A percentile compares a stretch with the other conserved stretches of the same genome.
These are phyloP conservation scores for Vanrija humicola DNA, from an alignment of 1,284 basidiomycete genomes.

Conservation along the genomic window DNA sequence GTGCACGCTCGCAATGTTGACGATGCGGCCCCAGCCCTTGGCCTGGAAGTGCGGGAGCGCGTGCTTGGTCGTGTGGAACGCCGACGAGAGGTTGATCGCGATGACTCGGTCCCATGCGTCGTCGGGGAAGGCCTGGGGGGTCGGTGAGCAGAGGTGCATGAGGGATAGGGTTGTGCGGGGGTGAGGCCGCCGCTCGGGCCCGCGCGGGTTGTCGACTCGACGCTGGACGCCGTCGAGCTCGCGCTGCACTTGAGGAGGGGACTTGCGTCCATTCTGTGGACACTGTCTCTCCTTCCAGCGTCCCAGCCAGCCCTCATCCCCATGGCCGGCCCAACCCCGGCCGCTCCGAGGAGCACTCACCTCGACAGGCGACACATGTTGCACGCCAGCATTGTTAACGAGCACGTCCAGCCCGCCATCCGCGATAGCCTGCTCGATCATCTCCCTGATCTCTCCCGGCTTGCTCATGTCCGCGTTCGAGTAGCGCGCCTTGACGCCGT, in stretches of 20 bases:
- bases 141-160: too few species aligned
- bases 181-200: too few species aligned
- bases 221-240: too few species aligned
- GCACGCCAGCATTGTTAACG: constrained; percentile 12
- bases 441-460: background rate
- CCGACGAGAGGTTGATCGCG: constrained; percentile 3
- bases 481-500: background rate
- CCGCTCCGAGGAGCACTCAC: too few species aligned
- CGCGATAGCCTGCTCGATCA: background rate
- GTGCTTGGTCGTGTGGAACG: constrained; percentile 6
- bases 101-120: constrained; percentile 6
- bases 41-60: constrained; percentile 6
- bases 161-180: too few species aligned
- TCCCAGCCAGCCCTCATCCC: too few species aligned
- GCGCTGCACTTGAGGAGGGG: too few species aligned
- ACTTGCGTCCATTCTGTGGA: too few species aligned
- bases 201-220: too few species aligned
- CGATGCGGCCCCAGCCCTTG: constrained; percentile 6
- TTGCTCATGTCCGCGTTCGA: constrained; percentile 4
- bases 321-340: too few species aligned
- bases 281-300: too few species aligned
- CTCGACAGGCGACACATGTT: constrained; percentile 1
- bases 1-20: constrained; percentile 9
- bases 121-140: background rate
- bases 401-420: constrained; percentile 5